Evolutionary conservation across 2,329 filamentous ascomycete genomes (phyloP), one percentile per base, ranked within the genome.

Genomic region (Bimuria novae-zelandiae): DNA sequence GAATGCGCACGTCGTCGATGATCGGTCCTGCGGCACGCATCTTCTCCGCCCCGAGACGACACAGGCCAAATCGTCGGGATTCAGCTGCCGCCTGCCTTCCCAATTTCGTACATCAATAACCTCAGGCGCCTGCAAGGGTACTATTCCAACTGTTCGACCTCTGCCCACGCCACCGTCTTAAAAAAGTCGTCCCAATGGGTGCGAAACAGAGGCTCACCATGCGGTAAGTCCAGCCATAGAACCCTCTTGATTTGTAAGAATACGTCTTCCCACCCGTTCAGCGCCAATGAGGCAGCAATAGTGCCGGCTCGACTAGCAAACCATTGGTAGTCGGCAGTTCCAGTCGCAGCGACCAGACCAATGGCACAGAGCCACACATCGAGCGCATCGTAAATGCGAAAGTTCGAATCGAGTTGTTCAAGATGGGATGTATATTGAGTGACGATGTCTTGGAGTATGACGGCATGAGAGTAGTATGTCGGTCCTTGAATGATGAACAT

Each of bases 401-500:
- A 47, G 30, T 50, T 36, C 3, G 30, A 46, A 8, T 32, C 46
- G 42, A 52, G 29, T n/a, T 52, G 29, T 19, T 54, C 54, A 30
- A 65, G 27, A n/a, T 56, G 17, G 7, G 22, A 35, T 35, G 47
- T 57, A 4, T 66, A 59, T 32, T 59, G 50, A 14, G 46, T 22
- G 10, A 53, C 50, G 1, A 57, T 40, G 7, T 41, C 53, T 14
- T 61, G 59, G 32, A 64, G 61, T 7, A 68, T 50, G 6, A 48
- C 41, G 7, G 68, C 72, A 54, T 84, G 82, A 1, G 81, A 79
- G 55, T 81, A 84, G 58, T 84, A 84, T 7, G 81, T 82, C 23
- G 81, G 77, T 0, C 82, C 82, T 10, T 84, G 82, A 0, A 80
- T 70, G 35, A 76, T 74, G 16, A 84, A 75, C 77, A 84, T 80